Percentiles rank a stretch among this genome's conserved stretches.
phyloP scores from a whole-genome alignment of 73 alveolate genomes.

The Symbiodinium pilosum region DNA sequence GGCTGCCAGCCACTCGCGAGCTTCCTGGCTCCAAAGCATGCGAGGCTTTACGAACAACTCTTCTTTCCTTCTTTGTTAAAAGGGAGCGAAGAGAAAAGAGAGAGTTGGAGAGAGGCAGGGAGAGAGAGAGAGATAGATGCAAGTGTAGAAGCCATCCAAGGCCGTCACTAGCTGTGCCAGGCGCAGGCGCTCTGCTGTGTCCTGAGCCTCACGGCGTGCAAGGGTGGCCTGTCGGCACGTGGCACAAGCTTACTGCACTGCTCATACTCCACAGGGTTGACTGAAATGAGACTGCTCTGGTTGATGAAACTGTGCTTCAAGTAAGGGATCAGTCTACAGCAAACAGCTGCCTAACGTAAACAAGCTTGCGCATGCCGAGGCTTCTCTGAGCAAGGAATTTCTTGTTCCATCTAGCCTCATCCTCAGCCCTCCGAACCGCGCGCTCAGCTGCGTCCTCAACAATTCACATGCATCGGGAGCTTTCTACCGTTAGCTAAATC shows the following conservation, averaged over 20 bases:
- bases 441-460: neutral
- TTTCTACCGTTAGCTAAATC: neutral
- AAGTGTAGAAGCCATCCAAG: too few relatives aligned
- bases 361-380: too few relatives aligned
- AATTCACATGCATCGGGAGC: neutral
- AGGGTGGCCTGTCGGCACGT: neutral
- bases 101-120: too few relatives aligned
- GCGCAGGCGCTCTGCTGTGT: conserved; percentile 6
- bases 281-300: neutral
- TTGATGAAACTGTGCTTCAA: neutral
- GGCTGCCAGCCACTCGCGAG: conserved; percentile 20
- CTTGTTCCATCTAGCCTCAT: neutral
- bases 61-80: neutral
- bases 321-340: too few relatives aligned
- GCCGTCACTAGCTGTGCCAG: conserved; percentile 1
- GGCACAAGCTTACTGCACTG: neutral
- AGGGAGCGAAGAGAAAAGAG: too few relatives aligned
- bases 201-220: neutral
- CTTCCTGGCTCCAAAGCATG: neutral
- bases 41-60: neutral
- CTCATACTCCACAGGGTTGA: neutral
- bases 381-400: too few relatives aligned
- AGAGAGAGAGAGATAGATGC: too few relatives aligned
- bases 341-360: too few relatives aligned
- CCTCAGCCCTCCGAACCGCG: conserved; percentile 6